Conservation (phyloP, 331 rosid genomes). For the Quercus phellos region DNA sequence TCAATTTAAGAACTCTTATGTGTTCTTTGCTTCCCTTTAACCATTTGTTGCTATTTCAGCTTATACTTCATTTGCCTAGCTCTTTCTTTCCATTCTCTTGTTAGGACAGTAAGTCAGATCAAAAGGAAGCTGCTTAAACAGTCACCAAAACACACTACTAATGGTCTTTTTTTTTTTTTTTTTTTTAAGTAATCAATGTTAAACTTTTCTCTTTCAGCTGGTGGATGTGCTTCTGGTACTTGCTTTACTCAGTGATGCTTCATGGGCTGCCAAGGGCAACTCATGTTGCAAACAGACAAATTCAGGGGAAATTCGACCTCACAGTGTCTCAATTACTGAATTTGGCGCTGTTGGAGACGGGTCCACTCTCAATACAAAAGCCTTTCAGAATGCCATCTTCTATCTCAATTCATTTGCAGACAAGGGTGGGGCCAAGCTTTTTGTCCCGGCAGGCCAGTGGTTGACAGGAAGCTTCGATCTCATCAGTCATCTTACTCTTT, state of each 20-base stretch:
- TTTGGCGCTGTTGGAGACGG: constrained; percentile 81
- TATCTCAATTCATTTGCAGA: constrained; percentile 63
- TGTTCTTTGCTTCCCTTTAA: neutral
- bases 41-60: neutral
- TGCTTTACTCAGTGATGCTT: constrained; percentile 40
- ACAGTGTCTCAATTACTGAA: constrained; percentile 65
- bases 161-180: no score
- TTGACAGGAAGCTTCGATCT: constrained; percentile 79
- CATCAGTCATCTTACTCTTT: constrained; percentile 71
- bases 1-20: neutral
- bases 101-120: neutral
- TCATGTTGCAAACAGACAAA: constrained; percentile 42
- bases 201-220: constrained; percentile 34
- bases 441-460: constrained; percentile 71
- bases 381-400: constrained; percentile 74
- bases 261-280: constrained; percentile 49
- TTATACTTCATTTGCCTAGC: neutral
- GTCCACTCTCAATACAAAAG: constrained; percentile 66
- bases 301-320: constrained; percentile 48
- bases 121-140: constrained; percentile 9
- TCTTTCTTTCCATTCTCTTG: neutral
- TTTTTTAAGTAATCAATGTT: constrained; percentile 5
- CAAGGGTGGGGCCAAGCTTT: constrained; percentile 78
- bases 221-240: constrained; percentile 55
- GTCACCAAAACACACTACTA: neutral